A percentile compares a stretch with the other conserved stretches of the same genome.
phyloP scores from a whole-genome alignment of 2,329 filamentous ascomycete species.

The Aspergillus melleus region DNA sequence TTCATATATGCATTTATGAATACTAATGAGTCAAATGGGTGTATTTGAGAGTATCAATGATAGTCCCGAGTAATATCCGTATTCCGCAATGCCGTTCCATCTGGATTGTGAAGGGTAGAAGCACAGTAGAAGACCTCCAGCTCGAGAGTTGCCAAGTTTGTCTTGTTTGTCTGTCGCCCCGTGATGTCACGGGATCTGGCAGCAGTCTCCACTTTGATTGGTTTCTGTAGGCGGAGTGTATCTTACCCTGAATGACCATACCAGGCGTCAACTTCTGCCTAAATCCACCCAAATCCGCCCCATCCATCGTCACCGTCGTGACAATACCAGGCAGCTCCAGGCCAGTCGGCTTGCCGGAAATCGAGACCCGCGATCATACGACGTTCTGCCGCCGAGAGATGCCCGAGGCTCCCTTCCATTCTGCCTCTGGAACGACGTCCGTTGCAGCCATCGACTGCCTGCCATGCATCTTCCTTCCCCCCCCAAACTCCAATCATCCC shows the following conservation, averaged over 20 bases:
- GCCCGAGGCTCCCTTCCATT: conserved; percentile 7
- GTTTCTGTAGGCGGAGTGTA: background rate
- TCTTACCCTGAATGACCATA: background rate
- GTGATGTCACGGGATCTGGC: background rate
- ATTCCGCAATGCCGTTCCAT: too few species aligned
- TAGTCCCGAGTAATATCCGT: too few species aligned
- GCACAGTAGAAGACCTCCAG: too few species aligned
- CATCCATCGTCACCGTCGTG: background rate
- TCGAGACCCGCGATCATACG: conserved; percentile 35
- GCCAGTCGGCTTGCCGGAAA: conserved; percentile 28
- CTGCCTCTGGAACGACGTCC: background rate
- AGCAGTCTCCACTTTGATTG: background rate
- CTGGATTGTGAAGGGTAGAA: too few species aligned
- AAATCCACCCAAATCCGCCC: background rate
- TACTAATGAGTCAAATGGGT: too few species aligned
- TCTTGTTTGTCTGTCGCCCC: too few species aligned
- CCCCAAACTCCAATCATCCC: background rate
- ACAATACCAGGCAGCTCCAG: background rate
- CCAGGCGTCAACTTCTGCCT: background rate
- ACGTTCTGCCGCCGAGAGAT: conserved; percentile 14
- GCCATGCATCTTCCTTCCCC: background rate
- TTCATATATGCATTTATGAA: too few species aligned
- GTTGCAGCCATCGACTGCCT: background rate
- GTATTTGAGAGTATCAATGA: too few species aligned
- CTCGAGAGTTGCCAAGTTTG: too few species aligned